Conservation (phyloP, 352 stramenopile species). For the Phytophthora pseudosyringae region DNA sequence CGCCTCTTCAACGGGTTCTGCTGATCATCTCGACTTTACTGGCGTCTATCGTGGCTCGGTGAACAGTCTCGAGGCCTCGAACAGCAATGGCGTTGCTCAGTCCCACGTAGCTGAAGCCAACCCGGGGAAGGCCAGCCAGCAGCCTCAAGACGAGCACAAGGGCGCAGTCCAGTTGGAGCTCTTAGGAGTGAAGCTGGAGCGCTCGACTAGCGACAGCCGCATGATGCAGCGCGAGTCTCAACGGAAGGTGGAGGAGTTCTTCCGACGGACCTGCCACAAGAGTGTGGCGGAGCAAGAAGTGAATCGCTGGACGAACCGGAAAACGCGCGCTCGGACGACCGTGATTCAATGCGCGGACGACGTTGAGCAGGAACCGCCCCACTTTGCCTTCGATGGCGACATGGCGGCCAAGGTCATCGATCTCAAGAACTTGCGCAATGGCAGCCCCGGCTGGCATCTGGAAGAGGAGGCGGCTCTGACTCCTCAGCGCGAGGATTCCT, state of each 20-base stretch:
- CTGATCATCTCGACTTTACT: constrained; percentile 57
- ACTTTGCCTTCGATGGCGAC: constrained; percentile 13
- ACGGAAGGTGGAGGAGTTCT: constrained; percentile 59
- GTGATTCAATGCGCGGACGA: constrained; percentile 39
- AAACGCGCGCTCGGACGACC: constrained; percentile 39
- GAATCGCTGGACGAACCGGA: constrained; percentile 24
- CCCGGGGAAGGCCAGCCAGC: background rate
- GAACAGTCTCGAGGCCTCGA: constrained; percentile 34
- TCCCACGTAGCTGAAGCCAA: background rate
- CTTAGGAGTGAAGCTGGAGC: constrained; percentile 26
- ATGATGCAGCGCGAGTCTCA: constrained; percentile 45
- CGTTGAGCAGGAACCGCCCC: constrained; percentile 18
- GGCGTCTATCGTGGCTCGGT: constrained; percentile 51
- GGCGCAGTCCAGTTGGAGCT: constrained; percentile 1
- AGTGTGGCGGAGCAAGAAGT: constrained; percentile 29
- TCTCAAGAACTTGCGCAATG: constrained; percentile 34
- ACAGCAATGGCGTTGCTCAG: constrained; percentile 3
- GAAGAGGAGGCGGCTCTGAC: constrained; percentile 5
- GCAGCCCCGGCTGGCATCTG: constrained; percentile 16
- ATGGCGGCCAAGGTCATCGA: constrained; percentile 41
- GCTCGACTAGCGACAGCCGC: constrained; percentile 42
- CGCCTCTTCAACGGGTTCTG: constrained; percentile 35
- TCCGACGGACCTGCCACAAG: constrained; percentile 44
- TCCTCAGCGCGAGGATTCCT: constrained; percentile 12
- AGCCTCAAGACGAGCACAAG: constrained; percentile 1